These are phyloP conservation scores for Lignosus rhinocerotis DNA, from an alignment of 1,284 basidiomycete genomes.

Conservation along the genomic window DNA sequence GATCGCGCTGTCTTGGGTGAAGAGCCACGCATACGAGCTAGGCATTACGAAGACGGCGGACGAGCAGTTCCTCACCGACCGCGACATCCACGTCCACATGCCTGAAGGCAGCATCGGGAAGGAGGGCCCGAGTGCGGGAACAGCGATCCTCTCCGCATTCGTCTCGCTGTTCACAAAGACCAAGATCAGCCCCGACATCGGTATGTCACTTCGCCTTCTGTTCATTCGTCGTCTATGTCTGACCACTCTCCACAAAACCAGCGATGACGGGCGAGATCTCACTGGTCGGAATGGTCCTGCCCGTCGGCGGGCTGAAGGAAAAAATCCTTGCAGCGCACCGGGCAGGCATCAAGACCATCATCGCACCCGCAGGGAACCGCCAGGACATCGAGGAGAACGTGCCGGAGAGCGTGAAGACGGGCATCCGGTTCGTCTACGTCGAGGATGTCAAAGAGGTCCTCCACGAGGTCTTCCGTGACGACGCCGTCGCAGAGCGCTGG, in stretches of 20 bases:
- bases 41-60: constrained; percentile 77
- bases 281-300: constrained; percentile 88
- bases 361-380: constrained; percentile 85
- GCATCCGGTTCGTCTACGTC: constrained; percentile 91
- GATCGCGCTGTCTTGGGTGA: constrained; percentile 93
- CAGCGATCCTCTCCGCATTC: constrained; percentile 89
- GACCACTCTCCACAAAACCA: constrained; percentile 30
- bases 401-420: constrained; percentile 90
- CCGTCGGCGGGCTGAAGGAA: constrained; percentile 93
- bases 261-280: constrained; percentile 97
- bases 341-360: constrained; percentile 89
- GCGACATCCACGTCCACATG: constrained; percentile 93
- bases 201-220: constrained; percentile 43
- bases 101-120: constrained; percentile 97
- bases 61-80: constrained; percentile 80
- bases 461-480: constrained; percentile 78
- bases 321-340: constrained; percentile 95
- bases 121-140: constrained; percentile 96
- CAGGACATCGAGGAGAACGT: constrained; percentile 96
- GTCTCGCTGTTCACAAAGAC: constrained; percentile 89
- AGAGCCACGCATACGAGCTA: constrained; percentile 85
- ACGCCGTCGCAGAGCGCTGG: constrained; percentile 64
- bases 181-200: constrained; percentile 82
- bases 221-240: not conserved
- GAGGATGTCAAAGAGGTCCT: constrained; percentile 89